phyloP scores from a whole-genome alignment of 2,329 filamentous ascomycete genomes.

The Lizonia empirigonia region DNA sequence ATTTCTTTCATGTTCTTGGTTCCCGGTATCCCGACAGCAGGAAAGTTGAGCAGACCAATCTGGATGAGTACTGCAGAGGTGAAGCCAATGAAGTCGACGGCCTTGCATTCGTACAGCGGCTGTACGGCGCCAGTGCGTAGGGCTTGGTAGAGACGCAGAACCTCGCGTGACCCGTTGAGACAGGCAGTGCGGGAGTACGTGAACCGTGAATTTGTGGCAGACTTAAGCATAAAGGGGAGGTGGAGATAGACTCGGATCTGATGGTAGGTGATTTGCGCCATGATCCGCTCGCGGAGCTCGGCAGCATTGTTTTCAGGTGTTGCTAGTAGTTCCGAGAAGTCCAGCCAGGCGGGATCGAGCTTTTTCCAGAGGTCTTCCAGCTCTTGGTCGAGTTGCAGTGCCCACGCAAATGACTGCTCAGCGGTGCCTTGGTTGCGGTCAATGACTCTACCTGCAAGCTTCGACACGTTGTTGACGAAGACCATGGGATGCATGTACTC shows the following conservation, averaged over 20 bases:
- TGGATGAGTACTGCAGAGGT: slow-evolving; percentile 52
- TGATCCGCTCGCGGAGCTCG: slow-evolving; percentile 46
- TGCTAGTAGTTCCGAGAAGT: slow-evolving; percentile 37
- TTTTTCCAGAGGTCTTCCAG: slow-evolving; percentile 48
- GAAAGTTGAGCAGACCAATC: slow-evolving; percentile 51
- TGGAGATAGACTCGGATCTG: slow-evolving; percentile 54
- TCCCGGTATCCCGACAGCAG: slow-evolving; percentile 11
- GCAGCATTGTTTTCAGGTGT: slow-evolving; percentile 42
- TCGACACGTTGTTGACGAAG: slow-evolving; percentile 46
- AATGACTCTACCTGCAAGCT: slow-evolving; percentile 52
- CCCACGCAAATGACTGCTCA: slow-evolving; percentile 46
- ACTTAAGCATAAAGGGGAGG: slow-evolving; percentile 53
- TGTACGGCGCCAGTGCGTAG: slow-evolving; percentile 43
- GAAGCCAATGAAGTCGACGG: slow-evolving; percentile 55
- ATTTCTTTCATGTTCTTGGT: slow-evolving; percentile 32
- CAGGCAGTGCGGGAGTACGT: slow-evolving; percentile 49
- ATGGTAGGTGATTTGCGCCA: slow-evolving; percentile 53
- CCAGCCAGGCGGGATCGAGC: slow-evolving; percentile 49
- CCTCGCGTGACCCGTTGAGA: slow-evolving; percentile 49
- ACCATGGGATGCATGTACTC: slow-evolving; percentile 38
- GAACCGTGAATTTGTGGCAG: slow-evolving; percentile 46
- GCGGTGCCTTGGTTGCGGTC: slow-evolving; percentile 50
- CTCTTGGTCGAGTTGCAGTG: slow-evolving; percentile 52
- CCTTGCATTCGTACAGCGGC: slow-evolving; percentile 55
- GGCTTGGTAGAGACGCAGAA: slow-evolving; percentile 49